Evolutionary conservation across 2,329 filamentous ascomycete genomes (phyloP).

Genomic region (Pyrenophora seminiperda): DNA sequence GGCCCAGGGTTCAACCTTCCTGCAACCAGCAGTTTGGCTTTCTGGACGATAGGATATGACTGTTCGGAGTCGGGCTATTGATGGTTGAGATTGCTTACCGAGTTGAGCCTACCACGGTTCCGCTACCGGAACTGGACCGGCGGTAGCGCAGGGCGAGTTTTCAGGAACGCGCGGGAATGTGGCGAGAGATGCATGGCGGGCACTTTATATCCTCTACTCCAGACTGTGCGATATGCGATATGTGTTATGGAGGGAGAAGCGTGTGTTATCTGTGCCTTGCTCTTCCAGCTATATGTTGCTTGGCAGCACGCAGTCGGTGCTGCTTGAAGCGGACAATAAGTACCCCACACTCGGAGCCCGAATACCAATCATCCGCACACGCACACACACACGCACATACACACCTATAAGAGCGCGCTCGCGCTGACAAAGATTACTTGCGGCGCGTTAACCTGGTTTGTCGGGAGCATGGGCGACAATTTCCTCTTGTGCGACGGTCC

Average conservation of each 20-base stretch:
- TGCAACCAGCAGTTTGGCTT: too few relatives aligned
- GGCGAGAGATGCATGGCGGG: conserved; percentile 6
- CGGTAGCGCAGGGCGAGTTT: conserved; percentile 10
- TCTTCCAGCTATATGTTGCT: conserved; percentile 7
- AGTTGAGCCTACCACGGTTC: conserved; percentile 8
- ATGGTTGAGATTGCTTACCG: conserved; percentile 5
- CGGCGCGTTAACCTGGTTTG: background rate
- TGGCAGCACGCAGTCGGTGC: conserved; percentile 10
- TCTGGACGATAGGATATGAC: conserved; percentile 6
- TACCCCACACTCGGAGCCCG: conserved; percentile 16
- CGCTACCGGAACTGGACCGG: conserved; percentile 11
- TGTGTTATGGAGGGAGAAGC: background rate
- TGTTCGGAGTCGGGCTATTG: conserved; percentile 8
- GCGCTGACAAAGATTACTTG: conserved; percentile 6
- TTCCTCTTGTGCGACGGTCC: background rate
- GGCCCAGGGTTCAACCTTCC: background rate
- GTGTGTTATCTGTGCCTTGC: conserved; percentile 2
- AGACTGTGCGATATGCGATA: too few relatives aligned
- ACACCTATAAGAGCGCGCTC: conserved; percentile 4
- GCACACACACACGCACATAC: too few relatives aligned
- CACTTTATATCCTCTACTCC: conserved; percentile 4
- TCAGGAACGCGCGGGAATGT: conserved; percentile 14
- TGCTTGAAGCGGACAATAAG: conserved; percentile 14
- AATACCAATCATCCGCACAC: conserved; percentile 12
- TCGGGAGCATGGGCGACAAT: background rate